Conservation (phyloP, 2,329 filamentous ascomycete species). For the Fusarium secorum region DNA sequence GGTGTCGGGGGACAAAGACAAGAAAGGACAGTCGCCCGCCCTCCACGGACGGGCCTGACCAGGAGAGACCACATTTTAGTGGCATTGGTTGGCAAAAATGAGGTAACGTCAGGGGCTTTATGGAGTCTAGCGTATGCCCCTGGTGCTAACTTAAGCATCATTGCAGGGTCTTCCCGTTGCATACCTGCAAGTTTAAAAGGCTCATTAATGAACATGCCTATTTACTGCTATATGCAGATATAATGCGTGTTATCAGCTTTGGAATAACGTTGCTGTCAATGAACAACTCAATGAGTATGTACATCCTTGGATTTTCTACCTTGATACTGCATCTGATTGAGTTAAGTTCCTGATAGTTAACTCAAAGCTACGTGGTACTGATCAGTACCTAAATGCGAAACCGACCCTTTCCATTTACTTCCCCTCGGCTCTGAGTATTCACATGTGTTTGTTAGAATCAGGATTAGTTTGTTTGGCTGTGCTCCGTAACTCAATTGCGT, state of each 20-base stretch:
- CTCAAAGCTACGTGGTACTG: not conserved
- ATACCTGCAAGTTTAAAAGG: constrained; percentile 7
- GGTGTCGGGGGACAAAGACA: not conserved
- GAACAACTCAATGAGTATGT: not conserved
- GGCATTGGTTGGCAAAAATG: constrained; percentile 19
- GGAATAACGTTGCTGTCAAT: too few species aligned
- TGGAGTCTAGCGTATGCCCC: constrained; percentile 6
- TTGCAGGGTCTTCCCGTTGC: constrained; percentile 1
- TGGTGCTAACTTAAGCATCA: constrained; percentile 9
- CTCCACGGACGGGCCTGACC: constrained; percentile 3
- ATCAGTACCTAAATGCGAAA: not conserved
- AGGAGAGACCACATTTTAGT: constrained; percentile 7
- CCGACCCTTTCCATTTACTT: not conserved
- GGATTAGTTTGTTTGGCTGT: not conserved
- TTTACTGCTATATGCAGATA: not conserved
- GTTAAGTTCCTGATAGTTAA: not conserved
- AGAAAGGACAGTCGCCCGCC: constrained; percentile 11
- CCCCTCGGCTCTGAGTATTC: not conserved
- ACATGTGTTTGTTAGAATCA: not conserved
- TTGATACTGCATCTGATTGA: not conserved
- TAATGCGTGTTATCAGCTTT: not conserved
- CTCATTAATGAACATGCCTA: not conserved
- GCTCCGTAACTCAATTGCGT: not conserved
- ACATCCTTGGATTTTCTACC: not conserved
- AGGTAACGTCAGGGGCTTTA: constrained; percentile 8